Evolutionary conservation across 257 asterid genomes (phyloP), one percentile per base, ranked within the genome.

Genomic region (Voacanga thouarsii): DNA sequence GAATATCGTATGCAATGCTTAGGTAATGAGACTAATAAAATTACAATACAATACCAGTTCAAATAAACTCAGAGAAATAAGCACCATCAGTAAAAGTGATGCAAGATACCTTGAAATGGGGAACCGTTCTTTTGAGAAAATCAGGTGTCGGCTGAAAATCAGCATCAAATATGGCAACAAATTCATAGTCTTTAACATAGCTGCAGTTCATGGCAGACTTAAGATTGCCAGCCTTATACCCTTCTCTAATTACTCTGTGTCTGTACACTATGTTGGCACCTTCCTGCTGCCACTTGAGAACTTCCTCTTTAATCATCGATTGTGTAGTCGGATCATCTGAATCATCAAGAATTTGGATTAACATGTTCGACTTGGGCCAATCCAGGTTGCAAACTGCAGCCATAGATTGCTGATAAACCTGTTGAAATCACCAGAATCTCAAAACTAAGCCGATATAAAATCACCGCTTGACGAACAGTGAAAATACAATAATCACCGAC

Each of bases 341-440:
- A 86, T 94, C 99, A 76, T 94, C 99, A 86, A 94, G 86, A 57
- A 94, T 84, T 84, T 94, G 97, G 75, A 94, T 89, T 81, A 94
- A 88, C 76, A 94, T 47, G 71, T 90, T 94, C 76, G 88, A 84
- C 74, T 92, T 91, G 30, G 97, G 99, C 99, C 99, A 94, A 39
- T 92, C 97, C 88, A 94, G 76, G 66, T 85, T 90, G 79, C 98
- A 91, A 53, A 94, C 96, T 37, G 97, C 97, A 50, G 88, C 99
- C 75, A 94, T 92, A 4, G 97, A 89, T 78, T 94, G 97, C 74
- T 92, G 97, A 83, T 94, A 94, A 68, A 94, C 99, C 99, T 94
- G 83, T 65, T 75, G 77, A 59, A 82, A 72, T 60, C 7, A 75
- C 53, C 51, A 6, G 9, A 68, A 71, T 51, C 45, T 23, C 39